phyloP scores from a whole-genome alignment of 805 yeast species.

The Candida incommunis region DNA sequence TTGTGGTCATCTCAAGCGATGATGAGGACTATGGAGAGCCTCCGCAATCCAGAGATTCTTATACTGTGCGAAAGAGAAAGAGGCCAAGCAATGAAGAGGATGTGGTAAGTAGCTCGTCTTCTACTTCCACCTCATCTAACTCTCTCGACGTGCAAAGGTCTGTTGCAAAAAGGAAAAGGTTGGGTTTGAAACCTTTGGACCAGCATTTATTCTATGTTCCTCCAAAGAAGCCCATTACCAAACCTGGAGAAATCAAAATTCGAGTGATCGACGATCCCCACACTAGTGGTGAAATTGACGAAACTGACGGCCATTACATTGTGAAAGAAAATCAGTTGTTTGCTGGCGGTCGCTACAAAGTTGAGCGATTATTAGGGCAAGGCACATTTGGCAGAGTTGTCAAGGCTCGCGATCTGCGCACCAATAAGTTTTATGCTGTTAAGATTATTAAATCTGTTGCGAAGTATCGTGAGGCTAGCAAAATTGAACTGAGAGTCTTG shows the following conservation, averaged over 20 bases:
- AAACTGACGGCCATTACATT: conserved; percentile 19
- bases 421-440: conserved; percentile 61
- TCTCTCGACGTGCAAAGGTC: too few species aligned
- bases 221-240: neutral
- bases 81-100: neutral
- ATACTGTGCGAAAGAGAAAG: neutral
- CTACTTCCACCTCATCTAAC: neutral
- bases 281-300: conserved; percentile 9
- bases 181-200: too few species aligned
- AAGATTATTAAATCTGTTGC: conserved; percentile 87
- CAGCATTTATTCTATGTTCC: neutral
- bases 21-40: neutral
- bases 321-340: conserved; percentile 22
- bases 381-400: conserved; percentile 90
- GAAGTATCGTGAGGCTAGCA: conserved; percentile 90
- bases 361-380: conserved; percentile 63
- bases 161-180: too few species aligned
- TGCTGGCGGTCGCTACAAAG: conserved; percentile 51
- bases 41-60: too few species aligned
- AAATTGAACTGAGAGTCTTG: conserved; percentile 76
- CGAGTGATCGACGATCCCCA: conserved; percentile 11
- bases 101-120: neutral
- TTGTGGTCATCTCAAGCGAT: neutral
- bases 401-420: conserved; percentile 57
- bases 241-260: neutral